Percentiles rank a stretch among this genome's conserved stretches.
Evolutionary conservation across 208 protist species (phyloP).

Genomic region (Tritrichomonas foetus): DNA sequence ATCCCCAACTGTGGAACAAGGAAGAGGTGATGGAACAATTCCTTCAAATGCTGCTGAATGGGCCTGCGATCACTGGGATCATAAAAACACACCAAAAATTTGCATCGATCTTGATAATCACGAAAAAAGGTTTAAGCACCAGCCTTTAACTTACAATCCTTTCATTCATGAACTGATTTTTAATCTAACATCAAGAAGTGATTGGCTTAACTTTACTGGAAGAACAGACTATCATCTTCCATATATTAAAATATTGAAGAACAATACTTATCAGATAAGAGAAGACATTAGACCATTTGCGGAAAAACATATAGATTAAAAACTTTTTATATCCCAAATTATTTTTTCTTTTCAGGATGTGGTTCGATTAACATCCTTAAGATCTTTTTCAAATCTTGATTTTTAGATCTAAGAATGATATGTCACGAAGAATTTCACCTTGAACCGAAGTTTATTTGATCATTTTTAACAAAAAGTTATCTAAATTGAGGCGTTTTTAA

Average conservation of each 20-base stretch:
- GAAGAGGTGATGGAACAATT: not conserved
- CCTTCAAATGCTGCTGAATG: not conserved
- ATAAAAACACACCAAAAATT: not conserved
- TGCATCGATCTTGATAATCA: not conserved
- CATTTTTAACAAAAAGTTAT: too few relatives aligned
- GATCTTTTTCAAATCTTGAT: too few relatives aligned
- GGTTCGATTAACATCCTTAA: too few relatives aligned
- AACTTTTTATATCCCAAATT: too few relatives aligned
- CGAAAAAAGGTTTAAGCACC: not conserved
- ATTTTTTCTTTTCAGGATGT: too few relatives aligned
- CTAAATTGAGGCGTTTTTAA: too few relatives aligned
- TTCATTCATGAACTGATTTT: not conserved
- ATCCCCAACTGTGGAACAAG: not conserved
- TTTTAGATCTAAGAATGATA: too few relatives aligned
- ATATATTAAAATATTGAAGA: not conserved
- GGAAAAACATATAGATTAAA: too few relatives aligned
- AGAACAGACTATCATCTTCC: not conserved
- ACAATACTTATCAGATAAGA: not conserved
- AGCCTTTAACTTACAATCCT: not conserved
- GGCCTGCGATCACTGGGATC: not conserved
- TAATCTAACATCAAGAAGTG: not conserved
- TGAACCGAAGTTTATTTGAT: too few relatives aligned
- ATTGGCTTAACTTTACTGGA: not conserved
- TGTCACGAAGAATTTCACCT: too few relatives aligned
- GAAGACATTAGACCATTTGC: not conserved